Conservation (phyloP, 2,329 filamentous ascomycete species). For the Aspergillus jensenii region DNA sequence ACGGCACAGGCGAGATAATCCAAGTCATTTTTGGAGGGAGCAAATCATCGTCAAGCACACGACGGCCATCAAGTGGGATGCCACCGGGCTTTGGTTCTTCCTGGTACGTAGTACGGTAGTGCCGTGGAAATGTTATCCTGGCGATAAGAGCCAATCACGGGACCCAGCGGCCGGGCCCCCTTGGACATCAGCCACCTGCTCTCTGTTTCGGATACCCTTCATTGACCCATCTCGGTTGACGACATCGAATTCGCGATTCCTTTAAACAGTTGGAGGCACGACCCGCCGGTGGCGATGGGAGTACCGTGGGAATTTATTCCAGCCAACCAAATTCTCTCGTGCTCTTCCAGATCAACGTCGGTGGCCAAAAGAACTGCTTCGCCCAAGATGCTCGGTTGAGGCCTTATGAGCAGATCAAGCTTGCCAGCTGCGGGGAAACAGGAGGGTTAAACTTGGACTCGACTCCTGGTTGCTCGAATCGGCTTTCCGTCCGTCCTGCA, state of each 20-base stretch:
- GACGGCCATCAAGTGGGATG: neutral
- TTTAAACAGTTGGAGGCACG: neutral
- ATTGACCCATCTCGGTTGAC: neutral
- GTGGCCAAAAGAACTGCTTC: too few species aligned
- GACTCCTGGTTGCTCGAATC: neutral
- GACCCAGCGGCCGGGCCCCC: neutral
- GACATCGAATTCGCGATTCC: neutral
- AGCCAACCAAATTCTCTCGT: neutral
- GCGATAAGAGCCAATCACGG: neutral
- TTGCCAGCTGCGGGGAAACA: too few species aligned
- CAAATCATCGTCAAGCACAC: neutral
- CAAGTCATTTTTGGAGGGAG: neutral
- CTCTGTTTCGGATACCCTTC: neutral
- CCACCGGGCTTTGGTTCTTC: neutral
- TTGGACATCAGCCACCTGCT: neutral
- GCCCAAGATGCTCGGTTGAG: neutral
- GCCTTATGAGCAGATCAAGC: neutral
- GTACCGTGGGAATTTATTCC: neutral
- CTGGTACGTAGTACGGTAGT: neutral
- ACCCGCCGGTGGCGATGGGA: neutral
- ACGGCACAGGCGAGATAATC: neutral
- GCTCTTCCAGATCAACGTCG: too few species aligned
- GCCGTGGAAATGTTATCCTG: neutral
- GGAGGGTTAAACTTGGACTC: neutral
- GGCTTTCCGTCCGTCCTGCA: neutral